Percentiles rank a stretch among this genome's conserved stretches.
phyloP scores from a whole-genome alignment of 2,329 filamentous ascomycete species.

The Orbilia quercus region DNA sequence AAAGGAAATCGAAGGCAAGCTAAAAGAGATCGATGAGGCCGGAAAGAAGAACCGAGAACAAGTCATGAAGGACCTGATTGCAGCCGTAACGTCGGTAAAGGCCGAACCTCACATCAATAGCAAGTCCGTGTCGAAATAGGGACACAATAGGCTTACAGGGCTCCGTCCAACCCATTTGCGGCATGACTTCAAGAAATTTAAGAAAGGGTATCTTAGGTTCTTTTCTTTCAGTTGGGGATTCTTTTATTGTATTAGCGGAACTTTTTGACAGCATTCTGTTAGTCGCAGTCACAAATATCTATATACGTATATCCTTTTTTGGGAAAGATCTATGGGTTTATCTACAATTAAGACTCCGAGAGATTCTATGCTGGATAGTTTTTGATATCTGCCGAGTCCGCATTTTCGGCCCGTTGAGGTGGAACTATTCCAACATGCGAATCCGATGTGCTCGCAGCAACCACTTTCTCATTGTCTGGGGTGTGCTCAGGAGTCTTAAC shows the following conservation, averaged over 20 bases:
- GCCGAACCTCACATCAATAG: conserved; percentile 65
- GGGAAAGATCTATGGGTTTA: no score
- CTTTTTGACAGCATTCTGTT: conserved; percentile 24
- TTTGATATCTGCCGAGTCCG: no score
- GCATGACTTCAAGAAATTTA: neutral
- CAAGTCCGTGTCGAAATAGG: conserved; percentile 23
- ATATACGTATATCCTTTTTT: neutral
- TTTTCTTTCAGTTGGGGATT: conserved; percentile 1
- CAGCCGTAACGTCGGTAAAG: conserved; percentile 85
- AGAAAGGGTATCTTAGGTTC: neutral
- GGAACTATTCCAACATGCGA: neutral
- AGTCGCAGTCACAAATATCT: conserved; percentile 13
- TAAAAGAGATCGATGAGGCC: conserved; percentile 82
- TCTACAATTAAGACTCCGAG: no score
- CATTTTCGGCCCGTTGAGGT: neutral
- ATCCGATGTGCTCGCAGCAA: neutral
- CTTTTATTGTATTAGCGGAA: conserved; percentile 39
- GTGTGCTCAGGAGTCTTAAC: neutral
- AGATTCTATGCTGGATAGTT: no score
- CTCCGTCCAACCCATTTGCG: no score
- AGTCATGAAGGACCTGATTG: conserved; percentile 84
- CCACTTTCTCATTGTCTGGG: neutral
- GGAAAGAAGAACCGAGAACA: conserved; percentile 81
- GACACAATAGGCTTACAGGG: neutral
- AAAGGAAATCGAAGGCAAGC: conserved; percentile 82